Evolutionary conservation across 768 basidiomycete genomes (phyloP).

Genomic region (Pholiota conissans): DNA sequence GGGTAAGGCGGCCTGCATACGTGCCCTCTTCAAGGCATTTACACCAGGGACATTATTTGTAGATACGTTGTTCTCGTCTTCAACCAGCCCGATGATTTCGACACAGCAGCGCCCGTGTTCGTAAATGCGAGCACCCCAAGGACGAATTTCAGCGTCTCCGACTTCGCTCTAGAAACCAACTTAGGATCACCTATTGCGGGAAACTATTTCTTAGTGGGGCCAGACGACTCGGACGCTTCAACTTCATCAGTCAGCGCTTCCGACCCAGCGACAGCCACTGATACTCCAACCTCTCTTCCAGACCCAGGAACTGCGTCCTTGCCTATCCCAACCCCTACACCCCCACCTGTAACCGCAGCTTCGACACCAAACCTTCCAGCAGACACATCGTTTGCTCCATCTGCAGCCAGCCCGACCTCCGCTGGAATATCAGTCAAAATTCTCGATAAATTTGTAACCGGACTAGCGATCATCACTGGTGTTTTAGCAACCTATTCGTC

Average conservation of each 20-base stretch:
- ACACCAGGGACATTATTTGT: background rate
- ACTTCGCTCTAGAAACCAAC: slow-evolving; percentile 31
- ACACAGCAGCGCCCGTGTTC: slow-evolving; percentile 25
- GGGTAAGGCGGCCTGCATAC: slow-evolving; percentile 6
- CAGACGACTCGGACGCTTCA: slow-evolving; percentile 20
- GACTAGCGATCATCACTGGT: background rate
- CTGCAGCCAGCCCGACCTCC: background rate
- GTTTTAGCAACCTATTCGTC: background rate
- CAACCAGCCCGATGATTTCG: slow-evolving; percentile 31
- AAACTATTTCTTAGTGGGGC: slow-evolving; percentile 42
- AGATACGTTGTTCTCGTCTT: slow-evolving; percentile 38
- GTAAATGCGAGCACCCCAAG: slow-evolving; percentile 35
- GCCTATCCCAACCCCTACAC: background rate
- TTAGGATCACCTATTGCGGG: slow-evolving; percentile 40
- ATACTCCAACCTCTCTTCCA: background rate
- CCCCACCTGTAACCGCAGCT: background rate
- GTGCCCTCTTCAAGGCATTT: background rate
- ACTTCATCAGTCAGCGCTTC: slow-evolving; percentile 11
- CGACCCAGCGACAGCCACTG: slow-evolving; percentile 5
- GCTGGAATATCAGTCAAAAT: background rate
- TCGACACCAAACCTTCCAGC: background rate
- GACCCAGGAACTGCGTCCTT: background rate
- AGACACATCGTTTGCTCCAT: background rate
- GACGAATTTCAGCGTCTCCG: slow-evolving; percentile 38
- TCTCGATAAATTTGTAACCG: background rate